Percentiles rank a stretch among this genome's conserved stretches.
Conservation (phyloP, 1,284 basidiomycete genomes). For the Puccinia triticina region DNA sequence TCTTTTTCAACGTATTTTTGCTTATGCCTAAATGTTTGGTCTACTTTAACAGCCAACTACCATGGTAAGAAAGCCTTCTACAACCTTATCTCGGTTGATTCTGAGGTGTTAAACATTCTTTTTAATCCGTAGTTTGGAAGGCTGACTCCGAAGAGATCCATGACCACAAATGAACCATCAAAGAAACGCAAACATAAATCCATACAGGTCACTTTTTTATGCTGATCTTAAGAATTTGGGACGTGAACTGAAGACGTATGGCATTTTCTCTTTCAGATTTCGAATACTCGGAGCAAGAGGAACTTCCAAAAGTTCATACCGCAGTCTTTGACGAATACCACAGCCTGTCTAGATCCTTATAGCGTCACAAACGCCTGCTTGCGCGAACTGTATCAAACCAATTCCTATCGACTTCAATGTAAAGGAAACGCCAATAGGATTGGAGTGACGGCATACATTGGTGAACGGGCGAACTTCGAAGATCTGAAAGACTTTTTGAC, state of each 20-base stretch:
- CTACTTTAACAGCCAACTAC: slow-evolving; percentile 33
- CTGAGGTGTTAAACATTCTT: not conserved
- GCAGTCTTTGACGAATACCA: not conserved
- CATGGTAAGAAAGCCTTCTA: slow-evolving; percentile 3
- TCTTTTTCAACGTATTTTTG: not conserved
- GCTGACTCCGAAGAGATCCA: not conserved
- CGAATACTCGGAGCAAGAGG: not conserved
- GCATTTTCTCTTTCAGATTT: not conserved
- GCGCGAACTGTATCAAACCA: slow-evolving; percentile 22
- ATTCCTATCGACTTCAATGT: slow-evolving; percentile 14
- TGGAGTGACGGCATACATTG: slow-evolving; percentile 29
- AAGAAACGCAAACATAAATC: not conserved
- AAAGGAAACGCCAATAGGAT: slow-evolving; percentile 16
- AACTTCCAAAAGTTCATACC: not conserved
- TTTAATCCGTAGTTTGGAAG: slow-evolving; percentile 37
- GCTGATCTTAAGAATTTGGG: not conserved
- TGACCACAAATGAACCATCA: not conserved
- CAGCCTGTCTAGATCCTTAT: slow-evolving; percentile 11
- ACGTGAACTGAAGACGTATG: not conserved
- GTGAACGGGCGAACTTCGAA: slow-evolving; percentile 16
- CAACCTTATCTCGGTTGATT: not conserved
- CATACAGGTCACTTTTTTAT: not conserved
- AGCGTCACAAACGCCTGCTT: slow-evolving; percentile 30
- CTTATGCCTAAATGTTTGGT: not conserved
- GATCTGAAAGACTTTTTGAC: slow-evolving; percentile 22